A percentile compares a stretch with the other conserved stretches of the same genome.
Evolutionary conservation across 805 yeast genomes (phyloP).

Genomic region (Candida namnaoensis): DNA sequence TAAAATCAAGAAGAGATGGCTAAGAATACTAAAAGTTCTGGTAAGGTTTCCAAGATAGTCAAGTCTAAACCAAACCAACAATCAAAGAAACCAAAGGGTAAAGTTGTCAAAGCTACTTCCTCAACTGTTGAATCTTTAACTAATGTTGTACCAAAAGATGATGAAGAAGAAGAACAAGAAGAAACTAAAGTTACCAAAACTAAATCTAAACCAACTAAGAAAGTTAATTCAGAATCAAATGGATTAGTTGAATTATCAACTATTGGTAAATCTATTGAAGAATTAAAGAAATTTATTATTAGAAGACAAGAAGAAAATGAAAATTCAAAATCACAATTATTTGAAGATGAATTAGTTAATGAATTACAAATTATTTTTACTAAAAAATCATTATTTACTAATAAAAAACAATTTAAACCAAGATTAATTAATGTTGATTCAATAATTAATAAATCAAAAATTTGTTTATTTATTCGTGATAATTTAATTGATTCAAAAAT

Average conservation of each 20-base stretch:
- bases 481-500: slow-evolving; percentile 27
- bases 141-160: not conserved
- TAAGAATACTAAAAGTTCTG: slow-evolving; percentile 11
- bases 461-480: slow-evolving; percentile 69
- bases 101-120: slow-evolving; percentile 13
- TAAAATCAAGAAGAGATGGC: slow-evolving; percentile 8
- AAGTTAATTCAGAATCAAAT: slow-evolving; percentile 1
- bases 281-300: slow-evolving; percentile 52
- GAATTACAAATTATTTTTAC: slow-evolving; percentile 53
- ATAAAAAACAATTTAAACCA: slow-evolving; percentile 36
- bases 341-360: slow-evolving; percentile 41
- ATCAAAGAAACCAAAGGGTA: slow-evolving; percentile 18
- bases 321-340: slow-evolving; percentile 35
- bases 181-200: slow-evolving; percentile 4
- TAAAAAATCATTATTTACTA: slow-evolving; percentile 54
- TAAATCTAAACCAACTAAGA: slow-evolving; percentile 1
- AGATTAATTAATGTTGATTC: slow-evolving; percentile 25
- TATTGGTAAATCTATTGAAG: slow-evolving; percentile 47
- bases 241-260: slow-evolving; percentile 19
- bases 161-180: not conserved
- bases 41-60: slow-evolving; percentile 7
- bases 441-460: slow-evolving; percentile 29
- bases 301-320: slow-evolving; percentile 22
- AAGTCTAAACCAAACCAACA: slow-evolving; percentile 11
- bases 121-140: slow-evolving; percentile 6